Percentiles rank a stretch among this genome's conserved stretches.
Conservation (phyloP, 805 yeast species). For the Scheffersomyces spartinae region DNA sequence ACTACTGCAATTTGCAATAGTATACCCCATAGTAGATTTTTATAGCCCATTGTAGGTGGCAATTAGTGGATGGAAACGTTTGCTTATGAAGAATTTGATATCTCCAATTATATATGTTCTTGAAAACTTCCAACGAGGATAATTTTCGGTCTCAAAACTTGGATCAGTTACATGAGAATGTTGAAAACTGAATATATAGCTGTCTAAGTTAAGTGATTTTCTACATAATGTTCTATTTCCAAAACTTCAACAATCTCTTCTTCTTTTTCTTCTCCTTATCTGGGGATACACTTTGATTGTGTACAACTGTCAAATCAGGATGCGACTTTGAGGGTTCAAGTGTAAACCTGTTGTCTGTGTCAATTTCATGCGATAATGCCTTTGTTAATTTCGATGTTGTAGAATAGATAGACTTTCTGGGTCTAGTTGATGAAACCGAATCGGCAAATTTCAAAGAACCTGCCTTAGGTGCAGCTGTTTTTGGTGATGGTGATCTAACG, state of each 20-base stretch:
- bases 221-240: slow-evolving; percentile 6
- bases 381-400: slow-evolving; percentile 12
- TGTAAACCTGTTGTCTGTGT: slow-evolving; percentile 10
- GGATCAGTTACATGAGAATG: too few relatives aligned
- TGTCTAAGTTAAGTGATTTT: too few relatives aligned
- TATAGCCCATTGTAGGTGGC: slow-evolving; percentile 3
- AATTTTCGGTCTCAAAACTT: neutral
- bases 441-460: slow-evolving; percentile 20
- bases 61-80: slow-evolving; percentile 3
- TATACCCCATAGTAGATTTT: too few relatives aligned
- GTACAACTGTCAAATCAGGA: slow-evolving; percentile 29
- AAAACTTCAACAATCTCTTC: slow-evolving; percentile 25
- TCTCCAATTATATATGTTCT: neutral
- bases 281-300: too few relatives aligned
- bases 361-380: slow-evolving; percentile 28
- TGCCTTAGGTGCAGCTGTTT: slow-evolving; percentile 11
- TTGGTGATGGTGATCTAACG: slow-evolving; percentile 4
- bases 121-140: neutral
- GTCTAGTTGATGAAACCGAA: slow-evolving; percentile 8
- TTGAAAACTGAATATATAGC: too few relatives aligned
- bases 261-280: slow-evolving; percentile 16
- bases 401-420: slow-evolving; percentile 4
- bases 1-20: too few relatives aligned
- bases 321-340: slow-evolving; percentile 28
- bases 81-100: neutral